Percentiles rank a stretch among this genome's conserved stretches.
phyloP scores from a whole-genome alignment of 192 early-diverging fungal species.

The Paraglomus brasilianum region DNA sequence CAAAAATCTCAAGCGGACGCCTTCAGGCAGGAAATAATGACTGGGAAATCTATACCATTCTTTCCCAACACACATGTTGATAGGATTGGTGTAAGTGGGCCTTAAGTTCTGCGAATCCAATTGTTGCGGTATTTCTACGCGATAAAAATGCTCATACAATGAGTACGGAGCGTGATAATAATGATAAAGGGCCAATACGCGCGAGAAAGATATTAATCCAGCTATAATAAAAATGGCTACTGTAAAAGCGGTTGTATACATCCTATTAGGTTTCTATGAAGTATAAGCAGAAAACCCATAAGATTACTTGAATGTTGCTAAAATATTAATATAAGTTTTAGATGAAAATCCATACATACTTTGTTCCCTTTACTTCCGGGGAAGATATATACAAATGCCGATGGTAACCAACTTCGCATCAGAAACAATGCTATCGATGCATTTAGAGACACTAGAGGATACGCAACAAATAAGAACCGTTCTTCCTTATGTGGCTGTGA shows the following conservation, averaged over 20 bases:
- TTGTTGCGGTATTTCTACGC: constrained; percentile 30
- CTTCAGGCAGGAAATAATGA: constrained; percentile 84
- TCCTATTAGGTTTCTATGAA: not conserved
- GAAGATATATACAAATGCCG: constrained; percentile 1
- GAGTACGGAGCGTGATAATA: constrained; percentile 79
- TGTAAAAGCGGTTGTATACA: constrained; percentile 33
- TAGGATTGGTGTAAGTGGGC: constrained; percentile 25
- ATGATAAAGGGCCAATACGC: constrained; percentile 62
- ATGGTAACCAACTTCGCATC: constrained; percentile 45
- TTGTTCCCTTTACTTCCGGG: not conserved
- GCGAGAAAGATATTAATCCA: constrained; percentile 60
- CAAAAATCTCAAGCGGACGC: constrained; percentile 68
- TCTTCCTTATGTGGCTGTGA: constrained; percentile 98
- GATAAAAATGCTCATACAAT: constrained; percentile 54
- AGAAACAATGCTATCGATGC: constrained; percentile 66
- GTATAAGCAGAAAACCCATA: no score
- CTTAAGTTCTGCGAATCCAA: constrained; percentile 36
- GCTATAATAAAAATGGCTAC: constrained; percentile 46
- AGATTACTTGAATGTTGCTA: no score
- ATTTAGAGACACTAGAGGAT: constrained; percentile 82
- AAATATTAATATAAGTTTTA: no score
- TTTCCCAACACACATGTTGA: constrained; percentile 79
- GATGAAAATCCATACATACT: constrained; percentile 2
- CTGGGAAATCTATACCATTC: constrained; percentile 96
- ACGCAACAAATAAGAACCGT: constrained; percentile 88